Evolutionary conservation across 1,139 yeast genomes (phyloP).

Genomic region (Kluyveromyces sp.): DNA sequence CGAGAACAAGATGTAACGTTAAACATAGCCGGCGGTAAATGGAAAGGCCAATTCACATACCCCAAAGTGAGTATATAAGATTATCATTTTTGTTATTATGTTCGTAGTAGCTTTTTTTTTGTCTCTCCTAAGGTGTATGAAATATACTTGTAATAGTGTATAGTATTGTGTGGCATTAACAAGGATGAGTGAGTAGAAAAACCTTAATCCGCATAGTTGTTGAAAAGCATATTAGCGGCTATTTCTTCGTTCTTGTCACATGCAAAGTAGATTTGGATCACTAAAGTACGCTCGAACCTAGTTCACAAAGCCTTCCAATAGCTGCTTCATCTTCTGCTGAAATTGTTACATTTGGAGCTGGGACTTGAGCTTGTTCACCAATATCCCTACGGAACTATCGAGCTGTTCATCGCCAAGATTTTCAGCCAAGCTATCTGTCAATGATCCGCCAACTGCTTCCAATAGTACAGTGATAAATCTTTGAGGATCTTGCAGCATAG

Average conservation of each 20-base stretch:
- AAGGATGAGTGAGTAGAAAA: neutral
- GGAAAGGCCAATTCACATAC: too few relatives aligned
- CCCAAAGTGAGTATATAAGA: too few relatives aligned
- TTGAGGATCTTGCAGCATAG: constrained; percentile 80
- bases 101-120: too few relatives aligned
- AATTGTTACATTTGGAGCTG: constrained; percentile 45
- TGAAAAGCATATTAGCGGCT: constrained; percentile 80
- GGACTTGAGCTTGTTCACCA: constrained; percentile 35
- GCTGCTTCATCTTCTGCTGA: constrained; percentile 88
- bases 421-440: constrained; percentile 13
- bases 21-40: too few relatives aligned
- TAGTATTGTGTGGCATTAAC: too few relatives aligned
- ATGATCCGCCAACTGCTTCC: constrained; percentile 45
- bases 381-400: constrained; percentile 31
- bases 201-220: constrained; percentile 28
- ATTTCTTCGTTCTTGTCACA: constrained; percentile 97
- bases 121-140: too few relatives aligned
- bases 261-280: constrained; percentile 91
- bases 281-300: constrained; percentile 82
- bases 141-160: too few relatives aligned
- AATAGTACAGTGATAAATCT: constrained; percentile 68
- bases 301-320: constrained; percentile 75
- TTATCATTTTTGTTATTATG: too few relatives aligned
- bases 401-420: constrained; percentile 7
- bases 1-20: too few relatives aligned